Evolutionary conservation across 2,329 filamentous ascomycete genomes (phyloP), one percentile per base, ranked within the genome.

Genomic region (Stagonosporopsis chrysanthemi): DNA sequence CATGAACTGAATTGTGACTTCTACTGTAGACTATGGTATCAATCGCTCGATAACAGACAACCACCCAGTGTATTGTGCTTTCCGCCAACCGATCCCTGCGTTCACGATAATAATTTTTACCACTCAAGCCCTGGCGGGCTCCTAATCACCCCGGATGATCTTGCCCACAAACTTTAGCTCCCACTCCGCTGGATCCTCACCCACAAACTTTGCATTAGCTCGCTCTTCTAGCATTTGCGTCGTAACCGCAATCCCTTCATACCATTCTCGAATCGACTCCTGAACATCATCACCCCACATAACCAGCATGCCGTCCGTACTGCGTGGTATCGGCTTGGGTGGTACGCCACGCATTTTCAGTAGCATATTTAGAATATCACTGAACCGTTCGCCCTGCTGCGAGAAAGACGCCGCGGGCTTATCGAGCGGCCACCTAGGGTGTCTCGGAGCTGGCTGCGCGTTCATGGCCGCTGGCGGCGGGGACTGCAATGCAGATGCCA

Each of bases 321-420:
- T 59, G n/a, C 70, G 58, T 3, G 68, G 52, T 5, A 69, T 58
- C 4, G 75, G 78, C 47, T 75, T 77, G 0, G 80, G 80, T 4
- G 77, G 78, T 4, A 82, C 75, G 12, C 74, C 76, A 6, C 85
- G 82, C 81, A 87, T 85, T 61, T 82, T 82, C 44, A 87, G 75
- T 29, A 87, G 73, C 78, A 85, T 85, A 54, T 82, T 79, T 4
- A 87, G 72, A 29, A 86, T 81, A 48, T 84, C 81, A 19, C 83
- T 80, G 60, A 88, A 86, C n/a, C 79, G 79, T 51, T 85, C 82
- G 38, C 83, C 85, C 71, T 87, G 84, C 42, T 78, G 78, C 43
- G 80, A 83, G 62, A 84, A 84, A 41, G 80, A 77, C 0, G 77
- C 74, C 1, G 84, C 82, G 4, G 79, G 76, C 58, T 80, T 80